Percentiles rank a stretch among this genome's conserved stretches.
These are phyloP conservation scores for Populus simonii DNA, from an alignment of 345 rosid genomes.

Conservation along the genomic window DNA sequence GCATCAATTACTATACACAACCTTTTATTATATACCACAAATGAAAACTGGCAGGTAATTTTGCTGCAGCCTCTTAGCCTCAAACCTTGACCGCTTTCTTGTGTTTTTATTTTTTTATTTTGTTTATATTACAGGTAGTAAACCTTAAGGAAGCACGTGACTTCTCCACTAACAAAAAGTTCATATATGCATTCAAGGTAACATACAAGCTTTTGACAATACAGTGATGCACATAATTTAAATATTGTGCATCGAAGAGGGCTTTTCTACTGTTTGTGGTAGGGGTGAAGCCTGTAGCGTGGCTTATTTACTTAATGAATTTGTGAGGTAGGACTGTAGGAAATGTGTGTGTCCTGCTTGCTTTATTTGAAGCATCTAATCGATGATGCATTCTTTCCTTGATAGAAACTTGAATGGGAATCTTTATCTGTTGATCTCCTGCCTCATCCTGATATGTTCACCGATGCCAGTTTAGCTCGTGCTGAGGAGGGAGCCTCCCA, in stretches of 20 bases:
- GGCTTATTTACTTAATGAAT: neutral
- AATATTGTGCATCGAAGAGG: neutral
- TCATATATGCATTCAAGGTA: slow-evolving; percentile 94
- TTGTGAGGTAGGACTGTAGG: neutral
- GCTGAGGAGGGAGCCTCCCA: slow-evolving; percentile 54
- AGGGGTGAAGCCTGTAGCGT: neutral
- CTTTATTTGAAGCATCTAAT: slow-evolving; percentile 15
- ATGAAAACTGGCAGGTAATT: slow-evolving; percentile 93
- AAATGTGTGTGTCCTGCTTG: neutral
- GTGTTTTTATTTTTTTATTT: slow-evolving; percentile 3
- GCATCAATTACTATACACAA: slow-evolving; percentile 90
- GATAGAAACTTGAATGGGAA: slow-evolving; percentile 98
- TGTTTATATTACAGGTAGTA: slow-evolving; percentile 54
- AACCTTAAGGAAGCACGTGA: slow-evolving; percentile 98
- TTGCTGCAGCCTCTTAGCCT: neutral
- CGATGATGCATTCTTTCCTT: slow-evolving; percentile 30
- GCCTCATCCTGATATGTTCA: slow-evolving; percentile 99
- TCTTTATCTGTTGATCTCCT: slow-evolving; percentile 93
- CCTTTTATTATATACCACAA: slow-evolving; percentile 75
- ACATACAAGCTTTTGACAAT: slow-evolving; percentile 4
- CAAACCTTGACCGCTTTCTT: slow-evolving; percentile 5
- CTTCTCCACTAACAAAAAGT: slow-evolving; percentile 65
- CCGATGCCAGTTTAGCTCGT: slow-evolving; percentile 78
- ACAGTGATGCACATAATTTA: neutral
- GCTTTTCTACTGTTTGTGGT: neutral